These are phyloP conservation scores for Sistotremastrum niveocremeum DNA, from an alignment of 768 basidiomycete genomes.

Conservation along the genomic window DNA sequence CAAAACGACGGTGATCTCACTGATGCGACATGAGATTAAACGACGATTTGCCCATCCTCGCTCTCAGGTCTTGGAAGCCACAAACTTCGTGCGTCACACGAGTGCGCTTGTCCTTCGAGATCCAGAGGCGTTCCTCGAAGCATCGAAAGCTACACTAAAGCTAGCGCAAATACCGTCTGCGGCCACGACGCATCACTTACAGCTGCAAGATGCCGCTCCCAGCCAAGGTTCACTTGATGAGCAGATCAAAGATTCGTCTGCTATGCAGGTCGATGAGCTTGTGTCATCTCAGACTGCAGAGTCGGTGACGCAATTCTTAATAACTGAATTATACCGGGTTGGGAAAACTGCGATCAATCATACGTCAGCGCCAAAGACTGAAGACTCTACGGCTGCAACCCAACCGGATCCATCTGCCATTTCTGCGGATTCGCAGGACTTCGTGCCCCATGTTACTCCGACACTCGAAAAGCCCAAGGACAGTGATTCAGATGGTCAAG, in stretches of 20 bases:
- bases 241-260: constrained; percentile 1
- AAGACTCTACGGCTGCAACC: constrained; percentile 7
- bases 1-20: constrained; percentile 37
- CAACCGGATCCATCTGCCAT: constrained; percentile 7
- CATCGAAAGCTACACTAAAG: constrained; percentile 30
- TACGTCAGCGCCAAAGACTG: constrained; percentile 7
- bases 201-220: constrained; percentile 7
- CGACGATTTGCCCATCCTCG: constrained; percentile 68
- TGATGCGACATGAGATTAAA: constrained; percentile 77
- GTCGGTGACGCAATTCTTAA: constrained; percentile 51
- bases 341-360: constrained; percentile 33
- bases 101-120: constrained; percentile 74
- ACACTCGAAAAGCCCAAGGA: too few species aligned
- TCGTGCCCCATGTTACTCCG: neutral
- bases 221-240: too few species aligned
- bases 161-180: constrained; percentile 5
- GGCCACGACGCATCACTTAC: constrained; percentile 5
- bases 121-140: constrained; percentile 59
- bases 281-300: constrained; percentile 36
- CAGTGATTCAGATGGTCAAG: constrained; percentile 8
- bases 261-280: constrained; percentile 15
- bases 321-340: constrained; percentile 54
- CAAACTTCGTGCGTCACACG: constrained; percentile 61
- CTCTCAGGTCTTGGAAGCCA: constrained; percentile 48
- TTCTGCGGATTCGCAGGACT: constrained; percentile 4